Evolutionary conservation across 2,329 filamentous ascomycete genomes (phyloP), one percentile per base, ranked within the genome.

Genomic region (Capronia americana): DNA sequence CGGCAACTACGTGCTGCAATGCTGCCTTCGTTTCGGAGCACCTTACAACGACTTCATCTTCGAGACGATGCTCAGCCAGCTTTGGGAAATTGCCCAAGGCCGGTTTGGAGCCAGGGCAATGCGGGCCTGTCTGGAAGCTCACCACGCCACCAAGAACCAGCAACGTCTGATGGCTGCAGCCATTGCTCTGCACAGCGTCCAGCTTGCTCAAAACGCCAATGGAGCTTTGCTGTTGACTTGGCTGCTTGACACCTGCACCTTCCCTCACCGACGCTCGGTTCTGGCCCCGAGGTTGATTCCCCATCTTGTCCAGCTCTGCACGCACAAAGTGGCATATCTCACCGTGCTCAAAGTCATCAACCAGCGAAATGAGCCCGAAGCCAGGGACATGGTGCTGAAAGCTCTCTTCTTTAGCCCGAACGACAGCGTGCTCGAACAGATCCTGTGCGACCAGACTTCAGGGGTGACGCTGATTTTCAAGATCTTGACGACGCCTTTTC

Each of bases 341-440:
- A 99, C 95, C 0, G 94, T 99, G 0, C 84, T 99, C 65, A 99
- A 99, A 82, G 93, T 98, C 58, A 96, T 99, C 79, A 99, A 99
- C 77, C 95, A 99, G 79, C 93, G 96, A 76, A 92, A 93, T 38
- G 95, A 99, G 80, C 86, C 92, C 0, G 94, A 98, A 68, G 95
- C 95, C 3, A 88, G 95, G 12, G 94, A 99, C 75, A 91, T 87
- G 56, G 92, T 99, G 46, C 84, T 98, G 48, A 90, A 92, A 77
- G 93, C 94, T 1, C 83, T 99, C 38, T 98, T 99, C 85, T 96
- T 97, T 79, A 93, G 92, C 8, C 86, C 88, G 2, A 92, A 94
- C 68, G 92, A 98, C 74, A 89, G 93, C 72, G 88, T 92, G 1
- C 81, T 99, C 48, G 93, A 97, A 77, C 91, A 92, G 63, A 98